phyloP scores from a whole-genome alignment of 257 asterid species.

The Solanum habrochaites region DNA sequence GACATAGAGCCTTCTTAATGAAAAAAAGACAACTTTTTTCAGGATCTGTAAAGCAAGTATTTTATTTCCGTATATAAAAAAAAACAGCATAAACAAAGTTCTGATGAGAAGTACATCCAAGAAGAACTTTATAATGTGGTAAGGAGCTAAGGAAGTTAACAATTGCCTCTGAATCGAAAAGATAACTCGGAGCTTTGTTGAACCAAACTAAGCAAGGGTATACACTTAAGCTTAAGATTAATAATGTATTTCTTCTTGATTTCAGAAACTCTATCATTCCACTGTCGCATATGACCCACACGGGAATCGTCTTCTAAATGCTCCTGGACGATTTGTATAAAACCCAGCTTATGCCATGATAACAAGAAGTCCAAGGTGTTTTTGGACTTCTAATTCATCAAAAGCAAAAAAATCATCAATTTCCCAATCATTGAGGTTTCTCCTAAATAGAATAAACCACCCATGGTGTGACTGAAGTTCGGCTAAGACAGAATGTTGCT shows the following conservation, averaged over 20 bases:
- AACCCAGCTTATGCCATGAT: neutral
- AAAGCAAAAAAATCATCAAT: neutral
- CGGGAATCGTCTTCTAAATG: neutral
- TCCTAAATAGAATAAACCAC: neutral
- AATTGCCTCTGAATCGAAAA: neutral
- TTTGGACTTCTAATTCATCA: neutral
- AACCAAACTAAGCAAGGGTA: neutral
- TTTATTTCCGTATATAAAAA: neutral
- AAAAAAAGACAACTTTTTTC: neutral
- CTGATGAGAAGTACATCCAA: neutral
- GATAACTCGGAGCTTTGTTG: neutral
- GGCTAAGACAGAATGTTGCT: neutral
- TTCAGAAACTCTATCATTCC: neutral
- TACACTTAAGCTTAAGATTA: neutral
- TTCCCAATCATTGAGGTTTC: neutral
- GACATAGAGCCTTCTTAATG: neutral
- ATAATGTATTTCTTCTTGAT: neutral
- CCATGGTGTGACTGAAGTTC: neutral
- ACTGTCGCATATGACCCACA: neutral
- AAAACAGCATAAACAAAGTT: neutral
- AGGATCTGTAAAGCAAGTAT: neutral
- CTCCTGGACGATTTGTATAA: neutral
- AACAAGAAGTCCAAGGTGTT: neutral
- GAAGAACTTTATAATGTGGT: neutral
- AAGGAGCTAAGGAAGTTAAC: neutral